A percentile compares a stretch with the other conserved stretches of the same genome.
Evolutionary conservation across 305 asterid species (phyloP).

Genomic region (Withania somnifera): DNA sequence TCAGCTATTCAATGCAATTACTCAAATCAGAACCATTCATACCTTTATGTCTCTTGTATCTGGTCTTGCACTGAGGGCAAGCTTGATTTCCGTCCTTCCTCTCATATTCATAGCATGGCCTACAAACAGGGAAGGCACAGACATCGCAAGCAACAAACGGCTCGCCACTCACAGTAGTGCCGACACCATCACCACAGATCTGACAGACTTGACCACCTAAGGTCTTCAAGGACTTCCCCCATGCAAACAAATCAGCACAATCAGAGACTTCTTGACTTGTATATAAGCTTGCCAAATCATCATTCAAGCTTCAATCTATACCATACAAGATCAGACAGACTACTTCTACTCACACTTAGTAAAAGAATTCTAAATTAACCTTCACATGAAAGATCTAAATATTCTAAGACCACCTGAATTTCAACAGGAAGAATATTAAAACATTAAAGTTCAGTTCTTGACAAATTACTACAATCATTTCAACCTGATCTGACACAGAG

Average conservation of each 20-base stretch:
- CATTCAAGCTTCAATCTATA: background rate
- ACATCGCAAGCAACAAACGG: conserved; percentile 87
- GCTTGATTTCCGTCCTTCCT: conserved; percentile 95
- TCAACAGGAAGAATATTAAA: background rate
- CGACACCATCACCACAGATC: conserved; percentile 93
- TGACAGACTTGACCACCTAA: conserved; percentile 77
- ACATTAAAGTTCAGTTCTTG: background rate
- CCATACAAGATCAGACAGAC: background rate
- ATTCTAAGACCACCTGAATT: background rate
- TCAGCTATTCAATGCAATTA: background rate
- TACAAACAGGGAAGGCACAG: conserved; percentile 94
- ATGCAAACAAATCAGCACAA: background rate
- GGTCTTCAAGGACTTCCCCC: conserved; percentile 73
- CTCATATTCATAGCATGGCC: conserved; percentile 98
- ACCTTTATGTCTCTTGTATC: conserved; percentile 96
- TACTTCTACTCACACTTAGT: background rate
- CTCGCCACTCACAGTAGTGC: conserved; percentile 58
- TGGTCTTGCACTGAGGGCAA: conserved; percentile 98
- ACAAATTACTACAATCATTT: background rate
- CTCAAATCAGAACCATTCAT: background rate
- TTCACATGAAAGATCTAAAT: background rate
- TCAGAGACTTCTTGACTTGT: background rate
- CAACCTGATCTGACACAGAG: background rate
- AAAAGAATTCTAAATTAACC: background rate
- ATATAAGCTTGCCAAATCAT: background rate